Conservation (phyloP, 2,329 filamentous ascomycete genomes). For the Zymoseptoria passerinii region DNA sequence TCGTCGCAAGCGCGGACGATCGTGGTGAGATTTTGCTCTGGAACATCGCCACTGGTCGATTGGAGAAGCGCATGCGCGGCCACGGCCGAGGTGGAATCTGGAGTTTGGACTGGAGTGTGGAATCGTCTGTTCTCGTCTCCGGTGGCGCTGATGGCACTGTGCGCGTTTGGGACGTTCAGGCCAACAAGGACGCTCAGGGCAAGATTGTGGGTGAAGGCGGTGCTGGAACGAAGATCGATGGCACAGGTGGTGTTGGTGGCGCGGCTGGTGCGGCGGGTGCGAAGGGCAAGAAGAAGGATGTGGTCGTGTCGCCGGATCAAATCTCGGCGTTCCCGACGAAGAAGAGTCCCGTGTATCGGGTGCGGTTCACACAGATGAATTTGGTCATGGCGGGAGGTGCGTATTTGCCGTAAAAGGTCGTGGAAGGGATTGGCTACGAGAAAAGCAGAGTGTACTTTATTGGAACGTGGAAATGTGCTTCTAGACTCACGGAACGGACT, state of each 20-base stretch:
- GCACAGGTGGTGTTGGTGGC: slow-evolving; percentile 17
- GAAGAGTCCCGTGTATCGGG: slow-evolving; percentile 89
- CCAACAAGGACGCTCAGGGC: slow-evolving; percentile 35
- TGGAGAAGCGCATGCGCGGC: slow-evolving; percentile 86
- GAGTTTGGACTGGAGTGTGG: slow-evolving; percentile 86
- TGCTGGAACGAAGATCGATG: slow-evolving; percentile 44
- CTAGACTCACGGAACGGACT: background rate
- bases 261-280: slow-evolving; percentile 30
- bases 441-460: background rate
- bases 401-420: slow-evolving; percentile 43
- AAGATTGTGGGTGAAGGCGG: slow-evolving; percentile 44
- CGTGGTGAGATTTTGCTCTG: slow-evolving; percentile 87
- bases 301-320: slow-evolving; percentile 83
- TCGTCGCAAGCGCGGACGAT: slow-evolving; percentile 83
- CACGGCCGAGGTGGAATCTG: slow-evolving; percentile 91
- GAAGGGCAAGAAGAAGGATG: slow-evolving; percentile 76
- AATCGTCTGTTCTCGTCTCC: slow-evolving; percentile 82
- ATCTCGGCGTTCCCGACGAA: slow-evolving; percentile 93
- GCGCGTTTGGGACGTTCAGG: slow-evolving; percentile 84
- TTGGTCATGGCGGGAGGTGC: slow-evolving; percentile 76
- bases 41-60: slow-evolving; percentile 79
- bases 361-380: slow-evolving; percentile 92
- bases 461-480: background rate
- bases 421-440: background rate
- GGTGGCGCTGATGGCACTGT: slow-evolving; percentile 89